phyloP scores from a whole-genome alignment of 2,329 filamentous ascomycete genomes.

The Hypoxylon sp. region DNA sequence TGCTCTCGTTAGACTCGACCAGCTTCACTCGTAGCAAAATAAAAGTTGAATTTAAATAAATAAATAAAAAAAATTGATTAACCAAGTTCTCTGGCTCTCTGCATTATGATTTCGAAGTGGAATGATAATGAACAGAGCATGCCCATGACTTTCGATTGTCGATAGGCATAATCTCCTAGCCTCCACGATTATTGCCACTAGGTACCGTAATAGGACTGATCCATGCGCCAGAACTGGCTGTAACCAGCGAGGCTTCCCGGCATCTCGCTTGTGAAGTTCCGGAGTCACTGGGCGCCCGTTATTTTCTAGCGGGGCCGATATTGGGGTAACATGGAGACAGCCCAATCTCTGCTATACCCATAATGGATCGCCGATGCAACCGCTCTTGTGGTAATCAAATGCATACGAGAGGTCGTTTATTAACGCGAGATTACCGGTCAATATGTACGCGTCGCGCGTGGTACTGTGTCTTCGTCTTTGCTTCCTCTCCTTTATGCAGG shows the following conservation, averaged over 20 bases:
- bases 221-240: conserved; percentile 6
- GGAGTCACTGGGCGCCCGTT: conserved; percentile 16
- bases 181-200: conserved; percentile 5
- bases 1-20: conserved; percentile 13
- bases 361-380: conserved; percentile 32
- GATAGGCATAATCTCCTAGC: conserved; percentile 5
- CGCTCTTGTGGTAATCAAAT: conserved; percentile 30
- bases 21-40: not conserved
- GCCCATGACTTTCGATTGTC: not conserved
- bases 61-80: no score
- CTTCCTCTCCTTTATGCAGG: not conserved
- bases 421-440: conserved; percentile 27
- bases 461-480: not conserved
- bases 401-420: conserved; percentile 38
- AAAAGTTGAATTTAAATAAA: no score
- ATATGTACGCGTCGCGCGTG: conserved; percentile 12
- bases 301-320: not conserved
- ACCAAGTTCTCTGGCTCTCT: not conserved
- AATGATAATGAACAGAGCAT: not conserved
- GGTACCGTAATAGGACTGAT: not conserved
- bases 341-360: conserved; percentile 32
- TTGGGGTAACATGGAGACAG: conserved; percentile 17
- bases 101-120: not conserved
- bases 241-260: conserved; percentile 19
- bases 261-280: conserved; percentile 24